Conservation (phyloP, 148 eudicot genomes). For the Chenopodium berlandieri region DNA sequence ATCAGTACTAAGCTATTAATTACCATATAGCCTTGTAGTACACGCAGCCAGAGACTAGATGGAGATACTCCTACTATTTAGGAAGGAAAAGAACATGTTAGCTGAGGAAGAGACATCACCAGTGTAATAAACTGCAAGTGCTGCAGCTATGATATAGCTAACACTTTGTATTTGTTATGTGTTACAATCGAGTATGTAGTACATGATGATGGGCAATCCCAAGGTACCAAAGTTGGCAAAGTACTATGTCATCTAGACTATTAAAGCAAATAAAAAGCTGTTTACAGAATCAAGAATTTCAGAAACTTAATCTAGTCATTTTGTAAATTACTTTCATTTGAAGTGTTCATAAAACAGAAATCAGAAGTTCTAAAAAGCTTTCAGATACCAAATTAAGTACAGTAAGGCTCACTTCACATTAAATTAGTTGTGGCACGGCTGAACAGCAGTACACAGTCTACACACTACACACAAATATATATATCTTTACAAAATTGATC, state of each 20-base stretch:
- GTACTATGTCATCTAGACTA: neutral
- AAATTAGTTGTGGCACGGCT: neutral
- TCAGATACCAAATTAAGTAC: neutral
- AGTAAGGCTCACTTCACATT: neutral
- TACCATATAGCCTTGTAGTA: neutral
- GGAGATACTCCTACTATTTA: neutral
- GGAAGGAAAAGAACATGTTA: neutral
- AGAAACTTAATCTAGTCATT: neutral
- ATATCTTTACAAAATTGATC: conserved; percentile 19
- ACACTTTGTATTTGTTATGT: neutral
- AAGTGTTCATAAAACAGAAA: neutral
- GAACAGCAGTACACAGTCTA: neutral
- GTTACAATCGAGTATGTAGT: neutral
- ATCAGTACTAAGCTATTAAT: conserved; percentile 12
- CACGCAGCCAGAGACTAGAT: neutral
- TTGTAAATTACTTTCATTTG: neutral
- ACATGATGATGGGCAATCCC: neutral
- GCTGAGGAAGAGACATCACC: neutral
- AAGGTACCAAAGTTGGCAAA: neutral
- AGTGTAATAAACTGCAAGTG: neutral
- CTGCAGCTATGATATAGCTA: neutral
- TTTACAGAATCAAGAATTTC: neutral
- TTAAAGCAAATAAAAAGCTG: neutral
- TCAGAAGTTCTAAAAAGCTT: neutral
- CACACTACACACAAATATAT: neutral